Percentiles rank a stretch among this genome's conserved stretches.
Conservation (phyloP, 768 basidiomycete genomes). For the Podaxis sp. region DNA sequence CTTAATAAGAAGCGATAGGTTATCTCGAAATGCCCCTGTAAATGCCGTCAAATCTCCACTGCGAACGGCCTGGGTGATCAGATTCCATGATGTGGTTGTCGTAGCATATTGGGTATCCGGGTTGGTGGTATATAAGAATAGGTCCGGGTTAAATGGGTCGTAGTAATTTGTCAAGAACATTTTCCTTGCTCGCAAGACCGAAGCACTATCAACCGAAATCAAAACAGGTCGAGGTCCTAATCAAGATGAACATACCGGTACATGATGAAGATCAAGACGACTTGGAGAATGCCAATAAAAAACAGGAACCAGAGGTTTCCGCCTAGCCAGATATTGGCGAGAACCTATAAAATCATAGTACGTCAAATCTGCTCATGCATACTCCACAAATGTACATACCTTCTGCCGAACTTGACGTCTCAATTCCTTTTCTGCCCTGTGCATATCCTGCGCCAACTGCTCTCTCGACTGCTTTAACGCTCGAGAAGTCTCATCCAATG, state of each 20-base stretch:
- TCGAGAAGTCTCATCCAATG: constrained; percentile 52
- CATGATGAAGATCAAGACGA: constrained; percentile 47
- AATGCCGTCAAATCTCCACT: constrained; percentile 10
- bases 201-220: constrained; percentile 34
- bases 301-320: constrained; percentile 21
- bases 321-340: constrained; percentile 3
- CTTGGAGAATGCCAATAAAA: constrained; percentile 33
- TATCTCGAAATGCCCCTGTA: constrained; percentile 34
- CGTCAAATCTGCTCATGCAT: not conserved
- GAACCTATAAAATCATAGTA: not conserved
- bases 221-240: constrained; percentile 10
- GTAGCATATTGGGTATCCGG: constrained; percentile 18
- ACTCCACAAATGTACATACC: not conserved
- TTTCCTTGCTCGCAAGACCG: constrained; percentile 43
- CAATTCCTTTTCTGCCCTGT: constrained; percentile 37
- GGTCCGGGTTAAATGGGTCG: constrained; percentile 74
- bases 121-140: constrained; percentile 51
- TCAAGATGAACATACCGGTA: constrained; percentile 46
- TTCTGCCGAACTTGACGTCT: constrained; percentile 13
- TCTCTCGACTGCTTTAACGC: constrained; percentile 49
- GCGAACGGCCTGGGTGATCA: not conserved
- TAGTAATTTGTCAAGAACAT: constrained; percentile 75
- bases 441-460: constrained; percentile 38
- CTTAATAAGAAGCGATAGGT: constrained; percentile 29
- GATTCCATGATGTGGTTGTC: constrained; percentile 23